These are phyloP conservation scores for Pythium pyrilobum DNA, from an alignment of 352 stramenopile genomes.

Conservation along the genomic window DNA sequence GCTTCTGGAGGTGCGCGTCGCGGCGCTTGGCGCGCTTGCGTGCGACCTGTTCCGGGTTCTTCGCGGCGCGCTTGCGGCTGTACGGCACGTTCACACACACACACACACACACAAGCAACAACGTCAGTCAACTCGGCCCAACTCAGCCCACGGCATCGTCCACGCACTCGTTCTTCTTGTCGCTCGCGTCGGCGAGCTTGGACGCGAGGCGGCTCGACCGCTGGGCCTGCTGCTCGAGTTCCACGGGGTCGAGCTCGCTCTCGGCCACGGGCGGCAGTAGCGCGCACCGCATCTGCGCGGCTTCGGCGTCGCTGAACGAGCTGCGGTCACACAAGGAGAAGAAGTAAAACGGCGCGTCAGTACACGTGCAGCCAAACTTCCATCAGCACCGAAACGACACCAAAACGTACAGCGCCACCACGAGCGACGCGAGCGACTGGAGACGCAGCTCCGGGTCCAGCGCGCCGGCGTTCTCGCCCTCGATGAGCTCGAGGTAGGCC, in stretches of 20 bases:
- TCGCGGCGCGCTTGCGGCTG: conserved; percentile 63
- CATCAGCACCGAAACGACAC: background rate
- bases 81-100: background rate
- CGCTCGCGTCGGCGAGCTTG: conserved; percentile 48
- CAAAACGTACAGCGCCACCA: conserved; percentile 60
- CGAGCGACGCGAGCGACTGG: conserved; percentile 67
- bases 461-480: conserved; percentile 50
- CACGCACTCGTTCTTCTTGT: conserved; percentile 82
- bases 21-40: conserved; percentile 73
- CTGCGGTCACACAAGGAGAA: conserved; percentile 18
- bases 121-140: background rate
- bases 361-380: too few relatives aligned
- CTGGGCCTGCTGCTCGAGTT: conserved; percentile 56
- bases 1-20: conserved; percentile 48
- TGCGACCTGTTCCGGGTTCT: conserved; percentile 64
- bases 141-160: background rate
- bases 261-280: conserved; percentile 59
- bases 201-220: conserved; percentile 55
- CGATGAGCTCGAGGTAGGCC: conserved; percentile 64
- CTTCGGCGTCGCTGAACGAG: conserved; percentile 69
- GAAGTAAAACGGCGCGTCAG: too few relatives aligned
- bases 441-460: conserved; percentile 68
- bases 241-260: conserved; percentile 47
- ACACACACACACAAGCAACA: background rate
- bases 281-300: conserved; percentile 49